Evolutionary conservation across 768 basidiomycete genomes (phyloP), one percentile per base, ranked within the genome.

Genomic region (Leccinum incarnatum): DNA sequence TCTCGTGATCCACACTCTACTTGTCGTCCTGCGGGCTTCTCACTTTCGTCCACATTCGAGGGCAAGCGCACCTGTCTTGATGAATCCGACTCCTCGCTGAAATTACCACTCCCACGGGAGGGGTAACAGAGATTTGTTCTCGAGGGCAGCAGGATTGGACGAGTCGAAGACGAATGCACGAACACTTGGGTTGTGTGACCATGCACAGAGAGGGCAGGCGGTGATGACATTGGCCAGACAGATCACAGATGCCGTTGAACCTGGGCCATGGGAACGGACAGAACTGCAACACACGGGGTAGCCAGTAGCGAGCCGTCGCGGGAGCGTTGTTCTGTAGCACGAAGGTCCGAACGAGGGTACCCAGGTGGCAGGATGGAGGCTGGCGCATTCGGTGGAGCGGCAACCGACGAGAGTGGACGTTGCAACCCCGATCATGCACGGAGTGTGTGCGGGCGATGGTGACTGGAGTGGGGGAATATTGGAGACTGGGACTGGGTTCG

Each of bases 41-140:
- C 65, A 51, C 57, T 55, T 49, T 59, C 8, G 59, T 65, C 61
- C 48, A 30, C 37, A 56, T 58, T 61, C 40, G 65, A 55, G 62
- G 62, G 47, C 29, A 37, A 46, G 57, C 55, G 59, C 55, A 47
- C 4, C 30, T 3, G 27, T 62, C 58, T 61, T 53, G 62, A 60
- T 53, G 59, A 48, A 42, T 63, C 53, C 63, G 53, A 53, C 60
- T 61, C 55, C 60, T 62, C 34, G 63, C 65, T 74, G 75, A 74
- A 77, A 70, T 81, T 80, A 74, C 60, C 68, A 63, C 64, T 77
- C 71, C 77, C 65, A 40, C 65, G 79, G 80, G 80, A 75, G 66
- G 69, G 72, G 64, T 72, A 81, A 80, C 67, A 83, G 81, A 82
- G 82, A 80, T 78, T 82, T 69, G 80, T 77, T 80, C 83, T 84